Base-by-base conservation (phyloP, 768 basidiomycete genomes). In the Naganishia friedmannii region DNA sequence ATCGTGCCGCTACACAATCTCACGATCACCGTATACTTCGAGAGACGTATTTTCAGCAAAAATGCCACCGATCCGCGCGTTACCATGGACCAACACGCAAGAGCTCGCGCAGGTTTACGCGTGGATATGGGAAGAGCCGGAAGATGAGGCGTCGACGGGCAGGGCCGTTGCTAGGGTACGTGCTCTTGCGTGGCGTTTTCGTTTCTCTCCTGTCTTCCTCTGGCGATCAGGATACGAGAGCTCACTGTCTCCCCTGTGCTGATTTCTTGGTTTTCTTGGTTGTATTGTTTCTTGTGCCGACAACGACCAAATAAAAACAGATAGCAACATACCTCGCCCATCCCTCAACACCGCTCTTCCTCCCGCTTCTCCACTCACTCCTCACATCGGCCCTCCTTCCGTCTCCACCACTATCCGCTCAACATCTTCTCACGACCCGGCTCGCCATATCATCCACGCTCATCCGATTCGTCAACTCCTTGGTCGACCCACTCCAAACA, bases 401-500 rank as follows among this genome's bases (percentile, higher is more conserved):
- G 23, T 53, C 69, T 56, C 69, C 75, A 32, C 73, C 73, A 29
- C 37, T 68, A 0, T 67, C 65, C 26, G 73, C 75, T 1, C 37
- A 67, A 4, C 70, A 75, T 51, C 53, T 31, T 15, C 83, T 91
- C 42, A 80, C 83, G 60, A 80, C 91, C 66, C 86, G 94, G 23
- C 89, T 93, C 75, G 86, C 86, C 70, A 93, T 92, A 79, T 87
- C 91, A 10, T 83, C 89, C 29, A 88, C 92, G 1, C 83, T 96
- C 70, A 89, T 94, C 70, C 84, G 95, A 37, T 87, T 98, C 73
- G 91, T 98, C 73, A 99, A 98, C 75, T 91, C 93, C 1, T 85
- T 98, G 45, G 95, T 97, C 8, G 96, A 99, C 76, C 93, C 94
- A 17, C 84, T 96, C 13, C 96, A 99, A 77, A 85, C 87, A 12